Evolutionary conservation across 31 red algal genomes (phyloP), one percentile per base, ranked within the genome.

Genomic region (Asparagopsis taxiformis): DNA sequence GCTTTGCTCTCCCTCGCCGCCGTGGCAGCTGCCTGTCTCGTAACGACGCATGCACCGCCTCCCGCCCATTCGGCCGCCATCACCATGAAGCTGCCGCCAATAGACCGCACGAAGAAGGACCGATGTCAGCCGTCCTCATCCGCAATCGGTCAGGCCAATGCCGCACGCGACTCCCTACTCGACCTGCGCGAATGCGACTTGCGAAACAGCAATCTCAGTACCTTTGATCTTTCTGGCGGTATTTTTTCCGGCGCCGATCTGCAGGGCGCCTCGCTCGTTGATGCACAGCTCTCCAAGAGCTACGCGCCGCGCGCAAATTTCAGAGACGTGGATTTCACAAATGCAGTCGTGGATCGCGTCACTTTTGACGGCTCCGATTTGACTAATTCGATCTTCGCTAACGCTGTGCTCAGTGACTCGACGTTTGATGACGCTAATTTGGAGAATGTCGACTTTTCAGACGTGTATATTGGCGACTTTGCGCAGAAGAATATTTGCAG

Each of bases 381-480:
- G 20, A 74, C 31, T 19, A 55, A 77, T 36, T 69, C 33, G 15
- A 57, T 93, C 6, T 93, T 98, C 34, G 78, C 41, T 21, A 98
- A 98, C 71, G 80, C 90, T 9, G 94, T 98, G 22, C 79, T 98
- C 19, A 85, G 73, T 28, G 94, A 93, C 41, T 61, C 84, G 25
- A 80, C 84, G 0, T 98, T 98, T 57, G 85, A 90, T 1, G 36
- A 83, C n/a, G 89, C 94, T 16, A 84, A 69, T 24, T 63, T 98
- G n/a, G 74, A 89, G 55, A 80, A 93, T 64, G 85, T 77, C 2
- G 89, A 98, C 75, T 98, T 89, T 48, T 82, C 83, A 10, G 94
- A 98, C 39, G 94, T 82, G 21, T 98, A 98, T 75, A 93, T 98
- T 30, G 94, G 94, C 32, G 77, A 90, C 44, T 98, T 90, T 80